Evolutionary conservation across 1,284 basidiomycete species (phyloP).

Genomic region (Ustilago trichophora): DNA sequence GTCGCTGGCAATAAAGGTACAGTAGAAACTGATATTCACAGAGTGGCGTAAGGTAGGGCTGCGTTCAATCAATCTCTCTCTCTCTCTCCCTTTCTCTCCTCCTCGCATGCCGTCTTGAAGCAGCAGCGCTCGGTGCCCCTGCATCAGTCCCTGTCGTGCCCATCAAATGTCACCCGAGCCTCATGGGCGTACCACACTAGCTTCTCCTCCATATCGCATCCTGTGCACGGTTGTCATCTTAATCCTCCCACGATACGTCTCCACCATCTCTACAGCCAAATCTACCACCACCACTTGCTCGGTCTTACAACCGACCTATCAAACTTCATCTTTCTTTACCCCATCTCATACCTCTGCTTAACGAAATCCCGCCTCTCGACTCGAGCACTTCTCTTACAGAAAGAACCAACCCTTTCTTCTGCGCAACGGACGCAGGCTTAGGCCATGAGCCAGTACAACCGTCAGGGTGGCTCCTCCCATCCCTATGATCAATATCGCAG

Average conservation of each 20-base stretch:
- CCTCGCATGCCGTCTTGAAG: no score
- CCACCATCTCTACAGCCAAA: no score
- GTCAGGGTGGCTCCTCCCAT: constrained; percentile 11
- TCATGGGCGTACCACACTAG: not conserved
- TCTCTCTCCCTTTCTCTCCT: no score
- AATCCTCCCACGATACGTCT: no score
- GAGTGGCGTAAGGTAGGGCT: no score
- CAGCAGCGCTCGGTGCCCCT: no score
- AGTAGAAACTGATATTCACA: no score
- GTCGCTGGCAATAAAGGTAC: constrained; percentile 4
- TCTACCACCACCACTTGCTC: not conserved
- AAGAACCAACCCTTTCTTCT: no score
- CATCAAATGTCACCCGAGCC: not conserved
- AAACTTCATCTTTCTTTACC: not conserved
- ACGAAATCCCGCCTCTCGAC: no score
- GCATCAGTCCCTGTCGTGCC: not conserved
- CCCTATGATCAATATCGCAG: constrained; percentile 14
- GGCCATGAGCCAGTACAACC: constrained; percentile 32
- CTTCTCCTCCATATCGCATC: not conserved
- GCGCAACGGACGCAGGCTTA: not conserved
- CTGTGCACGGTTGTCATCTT: no score
- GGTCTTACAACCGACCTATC: not conserved
- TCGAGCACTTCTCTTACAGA: no score
- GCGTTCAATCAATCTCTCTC: not conserved
- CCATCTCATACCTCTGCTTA: no score